Conservation (phyloP, 208 protist species). For the Crithidia brevicula region DNA sequence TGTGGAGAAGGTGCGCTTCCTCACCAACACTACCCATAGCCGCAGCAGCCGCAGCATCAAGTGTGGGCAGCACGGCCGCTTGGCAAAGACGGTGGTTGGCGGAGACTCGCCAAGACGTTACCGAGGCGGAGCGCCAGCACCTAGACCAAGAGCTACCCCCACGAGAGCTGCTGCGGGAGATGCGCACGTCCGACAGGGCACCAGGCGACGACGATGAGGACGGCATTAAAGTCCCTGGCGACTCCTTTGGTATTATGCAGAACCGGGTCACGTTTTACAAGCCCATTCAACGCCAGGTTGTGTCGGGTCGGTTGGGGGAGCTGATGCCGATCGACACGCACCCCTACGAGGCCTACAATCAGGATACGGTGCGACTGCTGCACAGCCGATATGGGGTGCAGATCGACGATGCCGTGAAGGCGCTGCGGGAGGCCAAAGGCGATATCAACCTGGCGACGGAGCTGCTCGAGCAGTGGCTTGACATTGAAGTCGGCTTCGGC, state of each 20-base stretch:
- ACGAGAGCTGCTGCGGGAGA: constrained; percentile 59
- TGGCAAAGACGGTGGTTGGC: not conserved
- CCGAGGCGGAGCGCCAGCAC: constrained; percentile 63
- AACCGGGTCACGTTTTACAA: constrained; percentile 83
- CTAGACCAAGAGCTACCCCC: constrained; percentile 78
- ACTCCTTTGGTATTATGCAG: constrained; percentile 90
- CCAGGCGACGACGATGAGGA: constrained; percentile 52
- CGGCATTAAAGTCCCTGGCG: constrained; percentile 69
- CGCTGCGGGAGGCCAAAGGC: constrained; percentile 51
- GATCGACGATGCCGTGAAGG: constrained; percentile 46
- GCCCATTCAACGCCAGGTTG: constrained; percentile 55
- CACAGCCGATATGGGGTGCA: constrained; percentile 66
- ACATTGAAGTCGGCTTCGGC: constrained; percentile 57
- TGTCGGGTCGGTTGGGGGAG: constrained; percentile 49
- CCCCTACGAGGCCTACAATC: constrained; percentile 64
- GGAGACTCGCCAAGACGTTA: constrained; percentile 26
- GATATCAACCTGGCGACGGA: constrained; percentile 78
- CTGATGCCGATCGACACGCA: constrained; percentile 69
- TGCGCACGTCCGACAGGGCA: constrained; percentile 41
- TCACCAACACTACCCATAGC: not conserved
- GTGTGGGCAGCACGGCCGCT: not conserved
- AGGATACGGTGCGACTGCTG: constrained; percentile 56
- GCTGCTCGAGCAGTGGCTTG: constrained; percentile 48
- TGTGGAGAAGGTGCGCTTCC: not conserved
- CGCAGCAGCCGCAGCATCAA: not conserved